Percentiles rank a stretch among this genome's conserved stretches.
phyloP scores from a whole-genome alignment of 2,329 filamentous ascomycete genomes.

The Esteya vermicola region DNA sequence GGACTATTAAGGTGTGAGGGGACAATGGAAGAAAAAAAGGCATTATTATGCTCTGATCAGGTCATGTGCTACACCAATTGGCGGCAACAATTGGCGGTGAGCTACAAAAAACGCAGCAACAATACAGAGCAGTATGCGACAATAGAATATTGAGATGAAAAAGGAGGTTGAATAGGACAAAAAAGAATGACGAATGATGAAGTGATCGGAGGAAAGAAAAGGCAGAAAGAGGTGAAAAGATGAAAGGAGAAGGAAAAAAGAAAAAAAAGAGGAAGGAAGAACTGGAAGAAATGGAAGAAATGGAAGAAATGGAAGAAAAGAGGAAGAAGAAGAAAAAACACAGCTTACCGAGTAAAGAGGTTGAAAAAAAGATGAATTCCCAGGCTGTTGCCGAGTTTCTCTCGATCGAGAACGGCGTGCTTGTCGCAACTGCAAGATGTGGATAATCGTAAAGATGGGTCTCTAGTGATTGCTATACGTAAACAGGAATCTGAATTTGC shows the following conservation, averaged over 20 bases:
- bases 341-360: background rate
- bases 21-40: constrained; percentile 1
- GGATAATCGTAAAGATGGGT: too few relatives aligned
- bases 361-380: background rate
- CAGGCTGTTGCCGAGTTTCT: too few relatives aligned
- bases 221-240: background rate
- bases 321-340: background rate
- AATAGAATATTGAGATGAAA: too few relatives aligned
- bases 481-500: too few relatives aligned
- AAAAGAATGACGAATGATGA: background rate
- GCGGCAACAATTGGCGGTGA: constrained; percentile 7
- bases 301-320: background rate
- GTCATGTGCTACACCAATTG: constrained; percentile 6
- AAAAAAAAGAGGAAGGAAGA: background rate
- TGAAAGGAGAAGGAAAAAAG: background rate
- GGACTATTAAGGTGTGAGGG: background rate
- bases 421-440: too few relatives aligned
- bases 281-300: background rate
- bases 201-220: background rate
- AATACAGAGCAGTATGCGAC: background rate
- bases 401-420: too few relatives aligned
- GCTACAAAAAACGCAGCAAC: background rate
- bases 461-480: too few relatives aligned
- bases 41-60: constrained; percentile 1
- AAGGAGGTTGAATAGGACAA: background rate